These are phyloP conservation scores for Geotrichum bryndzae DNA, from an alignment of 1,139 yeast species.

Conservation along the genomic window DNA sequence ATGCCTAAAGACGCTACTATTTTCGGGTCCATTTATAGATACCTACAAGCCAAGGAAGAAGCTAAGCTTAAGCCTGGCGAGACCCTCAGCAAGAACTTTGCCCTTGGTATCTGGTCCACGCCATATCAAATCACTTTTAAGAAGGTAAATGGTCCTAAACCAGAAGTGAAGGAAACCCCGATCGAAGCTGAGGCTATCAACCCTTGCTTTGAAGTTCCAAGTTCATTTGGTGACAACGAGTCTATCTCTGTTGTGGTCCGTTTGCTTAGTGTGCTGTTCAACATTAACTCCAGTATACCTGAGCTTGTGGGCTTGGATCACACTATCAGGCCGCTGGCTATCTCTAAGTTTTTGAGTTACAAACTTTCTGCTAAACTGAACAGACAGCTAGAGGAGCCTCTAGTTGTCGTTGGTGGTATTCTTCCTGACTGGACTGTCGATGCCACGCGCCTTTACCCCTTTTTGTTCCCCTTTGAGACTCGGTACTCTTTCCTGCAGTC, in stretches of 20 bases:
- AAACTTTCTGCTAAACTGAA: constrained; percentile 82
- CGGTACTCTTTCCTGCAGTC: constrained; percentile 74
- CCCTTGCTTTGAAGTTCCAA: constrained; percentile 28
- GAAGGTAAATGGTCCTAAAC: constrained; percentile 36
- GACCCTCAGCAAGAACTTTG: constrained; percentile 37
- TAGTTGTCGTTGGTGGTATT: constrained; percentile 81
- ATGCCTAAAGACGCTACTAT: constrained; percentile 69
- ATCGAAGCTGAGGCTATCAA: constrained; percentile 35
- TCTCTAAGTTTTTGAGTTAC: constrained; percentile 60
- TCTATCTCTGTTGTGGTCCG: constrained; percentile 48
- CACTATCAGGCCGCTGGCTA: constrained; percentile 30
- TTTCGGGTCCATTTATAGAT: constrained; percentile 68
- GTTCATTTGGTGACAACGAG: constrained; percentile 39
- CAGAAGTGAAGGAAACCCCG: constrained; percentile 20
- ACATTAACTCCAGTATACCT: constrained; percentile 38
- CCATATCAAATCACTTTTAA: constrained; percentile 52
- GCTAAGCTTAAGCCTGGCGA: constrained; percentile 9
- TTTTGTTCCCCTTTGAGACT: constrained; percentile 78
- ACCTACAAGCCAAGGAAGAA: constrained; percentile 38
- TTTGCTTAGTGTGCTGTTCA: constrained; percentile 50
- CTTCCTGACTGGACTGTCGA: constrained; percentile 82
- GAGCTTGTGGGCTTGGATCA: constrained; percentile 23
- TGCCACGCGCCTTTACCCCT: constrained; percentile 67
- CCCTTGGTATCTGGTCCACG: constrained; percentile 50
- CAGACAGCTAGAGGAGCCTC: constrained; percentile 83